Evolutionary conservation across 1,284 basidiomycete species (phyloP), one percentile per base, ranked within the genome.

Genomic region (Ganoderma boninense): DNA sequence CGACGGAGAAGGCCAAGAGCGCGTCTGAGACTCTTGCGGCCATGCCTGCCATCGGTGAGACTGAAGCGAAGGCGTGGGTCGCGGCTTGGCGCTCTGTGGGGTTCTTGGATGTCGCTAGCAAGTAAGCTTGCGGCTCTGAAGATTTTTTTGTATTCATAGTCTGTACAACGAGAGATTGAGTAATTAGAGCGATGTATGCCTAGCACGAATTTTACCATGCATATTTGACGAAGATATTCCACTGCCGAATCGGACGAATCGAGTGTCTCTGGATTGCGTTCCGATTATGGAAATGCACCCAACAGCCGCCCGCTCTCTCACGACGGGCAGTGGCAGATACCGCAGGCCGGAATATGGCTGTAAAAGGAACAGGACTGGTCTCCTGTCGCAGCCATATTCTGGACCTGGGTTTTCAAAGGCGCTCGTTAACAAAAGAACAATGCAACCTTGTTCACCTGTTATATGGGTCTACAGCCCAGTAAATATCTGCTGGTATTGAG

Each of bases 51-150:
- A 52, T 73, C 5, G 63, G 63, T 13, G 65, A 56, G 14, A 38
- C n/a, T 26, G 62, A 68, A 8, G 69, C 63, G 18, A 60, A 46
- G 42, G 18, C 42, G 42, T 69, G 69, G 72, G 32, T 71, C 11
- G 62, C 61, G 13, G 68, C 62, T 1, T 73, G 71, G 71, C 64
- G 49, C 40, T 54, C 46, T 18, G 60, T 65, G 11, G 69, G 69
- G 7, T 73, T 72, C 65, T 60, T 72, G 61, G 54, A 35, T 57
- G 23, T 14, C 5, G 23, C 49, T 11, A 4, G 49, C 11, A 52
- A 52, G 23, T 49, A n/a, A 49, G 46, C n/a, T 18, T 18, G 8
- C 7, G n/a, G 46, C n/a, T 23, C 23, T 49, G 49, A 52, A 3
- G 23, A 23, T n/a, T n/a, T n/a, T 2, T 13, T 26, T 26, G 49